Percentiles rank a stretch among this genome's conserved stretches.
phyloP scores from a whole-genome alignment of 148 eudicot species.

The Bassia scoparia region DNA sequence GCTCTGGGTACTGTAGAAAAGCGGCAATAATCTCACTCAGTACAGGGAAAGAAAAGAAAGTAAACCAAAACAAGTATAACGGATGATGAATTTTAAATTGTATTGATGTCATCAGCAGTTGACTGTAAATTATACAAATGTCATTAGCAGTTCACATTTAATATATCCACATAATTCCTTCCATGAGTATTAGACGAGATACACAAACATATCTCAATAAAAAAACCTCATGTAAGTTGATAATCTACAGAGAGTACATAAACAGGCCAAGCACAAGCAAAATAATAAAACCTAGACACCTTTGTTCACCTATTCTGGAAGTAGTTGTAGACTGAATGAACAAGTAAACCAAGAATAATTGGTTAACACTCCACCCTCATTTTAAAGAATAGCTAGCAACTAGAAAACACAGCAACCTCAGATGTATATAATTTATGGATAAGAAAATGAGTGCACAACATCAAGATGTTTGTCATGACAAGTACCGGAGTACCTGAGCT shows the following conservation, averaged over 20 bases:
- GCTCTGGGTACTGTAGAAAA: constrained; percentile 73
- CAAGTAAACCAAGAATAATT: not conserved
- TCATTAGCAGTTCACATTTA: not conserved
- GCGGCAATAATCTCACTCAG: not conserved
- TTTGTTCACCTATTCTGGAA: constrained; percentile 1
- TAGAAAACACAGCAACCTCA: no score
- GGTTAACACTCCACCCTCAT: no score
- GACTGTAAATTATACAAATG: not conserved
- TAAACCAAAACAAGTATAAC: not conserved
- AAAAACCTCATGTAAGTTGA: not conserved
- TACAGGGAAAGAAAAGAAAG: constrained; percentile 1
- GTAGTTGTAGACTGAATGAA: not conserved
- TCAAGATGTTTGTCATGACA: constrained; percentile 1
- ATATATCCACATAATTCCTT: not conserved
- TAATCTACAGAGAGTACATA: no score
- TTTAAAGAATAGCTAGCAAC: no score
- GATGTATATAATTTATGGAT: no score
- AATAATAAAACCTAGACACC: not conserved
- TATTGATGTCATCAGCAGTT: not conserved
- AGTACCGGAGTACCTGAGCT: constrained; percentile 61
- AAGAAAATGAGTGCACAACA: not conserved
- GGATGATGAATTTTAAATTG: not conserved
- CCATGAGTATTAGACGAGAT: not conserved
- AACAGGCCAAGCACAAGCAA: not conserved
- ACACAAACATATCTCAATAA: not conserved